Base-by-base conservation (phyloP, 345 rosid genomes). In the Populus alba region DNA sequence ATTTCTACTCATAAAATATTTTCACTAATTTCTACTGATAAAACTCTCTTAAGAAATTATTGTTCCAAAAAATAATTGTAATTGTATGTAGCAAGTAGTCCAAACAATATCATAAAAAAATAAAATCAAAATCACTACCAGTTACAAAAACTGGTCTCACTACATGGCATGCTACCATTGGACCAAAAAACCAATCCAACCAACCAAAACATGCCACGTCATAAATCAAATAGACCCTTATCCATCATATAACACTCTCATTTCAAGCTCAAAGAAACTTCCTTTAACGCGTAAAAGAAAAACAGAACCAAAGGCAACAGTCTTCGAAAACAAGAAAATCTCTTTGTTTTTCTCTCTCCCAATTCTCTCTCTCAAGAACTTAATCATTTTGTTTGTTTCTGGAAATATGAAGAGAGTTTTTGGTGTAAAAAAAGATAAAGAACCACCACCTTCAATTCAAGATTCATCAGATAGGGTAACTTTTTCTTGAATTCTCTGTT, bases 351-450 rank as follows among this genome's bases (percentile, higher is more conserved):
- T 15, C 16, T 47, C 51, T 47, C 23, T 23, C 13, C 9, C 63
- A 1, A 1, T 57, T 11, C 3, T 57, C 27, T 57, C 63, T 9
- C n/a, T 57, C 63, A 59, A 59, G 63, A 59, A n/a, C 29, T 3
- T 59, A 6, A 59, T 10, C 29, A 1, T 59, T 3, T 1, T 10
- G 0, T 59, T n/a, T 25, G 4, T 9, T 22, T 12, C 6, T 8
- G 47, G n/a, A 15, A 70, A 84, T 85, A 95, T 95, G 99, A 90
- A 78, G 92, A 92, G 92, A 83, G 92, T 95, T 1, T 95, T 95
- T 71, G 99, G 99, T 76, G 84, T 70, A 43, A 92, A 92, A 93
- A 95, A 95, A 68, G 92, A 95, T 68, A 95, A 95, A 81, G 99
- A 92, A 70, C 98, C 98, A 39, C 94, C 99, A 65, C 97, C 99